Base-by-base conservation (phyloP, 2,329 filamentous ascomycete genomes). In the Penicillium digitatum region DNA sequence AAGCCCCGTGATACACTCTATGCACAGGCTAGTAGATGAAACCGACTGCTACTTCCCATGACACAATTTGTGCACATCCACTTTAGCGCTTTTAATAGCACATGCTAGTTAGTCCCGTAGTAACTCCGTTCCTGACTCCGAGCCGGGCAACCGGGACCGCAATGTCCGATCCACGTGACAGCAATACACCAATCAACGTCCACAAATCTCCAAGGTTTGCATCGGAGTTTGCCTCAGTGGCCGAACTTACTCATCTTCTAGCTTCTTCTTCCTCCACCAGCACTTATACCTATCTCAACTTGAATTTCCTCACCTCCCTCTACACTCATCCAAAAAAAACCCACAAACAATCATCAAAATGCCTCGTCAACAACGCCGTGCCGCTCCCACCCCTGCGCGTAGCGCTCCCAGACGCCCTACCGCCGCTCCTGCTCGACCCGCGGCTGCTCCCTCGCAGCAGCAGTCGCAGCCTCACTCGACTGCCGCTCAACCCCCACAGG, bases 361-460 rank as follows among this genome's bases (percentile, higher is more conserved):
- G 89, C 78, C 89, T 87, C 89, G 89, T 78, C 85, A 89, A 81
- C 83, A 86, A 74, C 84, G 87, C 76, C 79, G 82, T 76, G 83
- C 78, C 70, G 80, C 73, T 54, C 70, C 70, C 75, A 74, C 76
- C 74, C 71, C 76, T 67, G 70, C 76, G 69, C 73, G 75, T 69
- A 80, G 83, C 72, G 82, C 85, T 63, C 84, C 85, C 59, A 74
- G 83, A 61, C 86, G 88, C 69, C 88, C 89, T 66, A 83, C 79
- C 46, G 75, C 83, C 67, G 81, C 84, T 60, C 79, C 87, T 57
- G 74, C 83, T 56, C 76, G 82, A 66, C 77, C 82, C 55, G 77
- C 82, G 52, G 74, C 78, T 57, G 73, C 78, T 66, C 76, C 81
- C 61, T 69, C 78, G 67, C 78, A 81, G 68, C 84, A 87, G 75